These are phyloP conservation scores for Carpinus viminea DNA, from an alignment of 306 rosid species.

Conservation along the genomic window DNA sequence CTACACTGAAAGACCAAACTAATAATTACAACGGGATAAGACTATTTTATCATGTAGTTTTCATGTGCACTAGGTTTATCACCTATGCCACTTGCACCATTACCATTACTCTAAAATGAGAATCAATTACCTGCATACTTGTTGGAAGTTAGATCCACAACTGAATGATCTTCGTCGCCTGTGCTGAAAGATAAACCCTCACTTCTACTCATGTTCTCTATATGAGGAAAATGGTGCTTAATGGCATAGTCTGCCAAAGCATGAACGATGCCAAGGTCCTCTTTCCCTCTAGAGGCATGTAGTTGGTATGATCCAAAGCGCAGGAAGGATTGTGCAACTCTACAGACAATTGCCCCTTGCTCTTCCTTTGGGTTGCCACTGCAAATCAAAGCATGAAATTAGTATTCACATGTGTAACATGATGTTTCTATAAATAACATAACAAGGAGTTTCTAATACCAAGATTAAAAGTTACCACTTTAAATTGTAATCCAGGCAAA, in stretches of 20 bases:
- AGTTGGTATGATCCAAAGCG: conserved; percentile 97
- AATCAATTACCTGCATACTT: conserved; percentile 83
- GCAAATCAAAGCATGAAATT: conserved; percentile 24
- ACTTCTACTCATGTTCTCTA: conserved; percentile 80
- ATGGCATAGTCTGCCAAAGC: conserved; percentile 87
- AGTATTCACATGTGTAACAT: neutral
- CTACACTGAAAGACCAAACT: neutral
- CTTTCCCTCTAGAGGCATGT: conserved; percentile 81
- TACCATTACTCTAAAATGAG: conserved; percentile 1
- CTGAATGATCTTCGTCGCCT: conserved; percentile 67
- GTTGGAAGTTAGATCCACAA: conserved; percentile 95
- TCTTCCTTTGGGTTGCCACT: conserved; percentile 97
- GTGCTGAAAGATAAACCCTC: conserved; percentile 86
- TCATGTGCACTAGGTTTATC: neutral
- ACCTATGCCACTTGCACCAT: neutral
- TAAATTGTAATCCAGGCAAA: neutral
- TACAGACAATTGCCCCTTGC: conserved; percentile 92
- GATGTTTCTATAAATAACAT: neutral
- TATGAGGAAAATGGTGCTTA: conserved; percentile 83
- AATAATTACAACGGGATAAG: neutral
- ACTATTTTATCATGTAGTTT: neutral
- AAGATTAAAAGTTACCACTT: conserved; percentile 12
- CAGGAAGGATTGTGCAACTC: conserved; percentile 87
- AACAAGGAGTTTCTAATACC: conserved; percentile 1
- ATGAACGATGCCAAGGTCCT: conserved; percentile 74